These are phyloP conservation scores for Neotropicomus parvogracilis DNA, from an alignment of 1,284 basidiomycete species.

Conservation along the genomic window DNA sequence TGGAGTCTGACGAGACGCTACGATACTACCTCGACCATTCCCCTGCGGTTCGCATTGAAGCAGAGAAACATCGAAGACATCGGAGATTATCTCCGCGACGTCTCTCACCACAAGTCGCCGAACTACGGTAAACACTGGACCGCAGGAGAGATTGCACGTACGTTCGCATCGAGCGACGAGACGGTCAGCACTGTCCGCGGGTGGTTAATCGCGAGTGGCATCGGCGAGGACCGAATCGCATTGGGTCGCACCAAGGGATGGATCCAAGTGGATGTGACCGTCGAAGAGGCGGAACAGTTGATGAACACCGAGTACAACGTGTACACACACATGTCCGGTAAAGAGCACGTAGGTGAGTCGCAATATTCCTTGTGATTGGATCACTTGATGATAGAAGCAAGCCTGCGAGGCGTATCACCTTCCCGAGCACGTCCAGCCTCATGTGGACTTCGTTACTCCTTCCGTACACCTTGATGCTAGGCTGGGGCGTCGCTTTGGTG, in stretches of 20 bases:
- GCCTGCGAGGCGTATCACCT: conserved; percentile 44
- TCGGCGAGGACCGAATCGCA: conserved; percentile 21
- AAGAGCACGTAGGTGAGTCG: conserved; percentile 29
- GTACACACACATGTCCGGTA: conserved; percentile 37
- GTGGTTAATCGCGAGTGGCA: conserved; percentile 39
- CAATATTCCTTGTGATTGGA: background rate
- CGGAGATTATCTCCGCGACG: conserved; percentile 36
- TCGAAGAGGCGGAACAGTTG: conserved; percentile 41
- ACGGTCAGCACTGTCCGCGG: conserved; percentile 36
- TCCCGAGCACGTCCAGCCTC: conserved; percentile 39
- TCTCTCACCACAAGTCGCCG: conserved; percentile 41
- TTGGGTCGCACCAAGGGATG: conserved; percentile 32
- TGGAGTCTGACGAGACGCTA: conserved; percentile 30
- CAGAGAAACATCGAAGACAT: conserved; percentile 40
- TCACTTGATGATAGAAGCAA: conserved; percentile 19
- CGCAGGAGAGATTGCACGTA: conserved; percentile 34
- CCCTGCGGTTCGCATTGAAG: conserved; percentile 21
- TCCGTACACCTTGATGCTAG: conserved; percentile 37
- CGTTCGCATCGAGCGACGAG: conserved; percentile 39
- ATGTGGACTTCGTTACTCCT: conserved; percentile 45
- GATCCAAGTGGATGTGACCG: conserved; percentile 37
- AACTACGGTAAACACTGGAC: conserved; percentile 46
- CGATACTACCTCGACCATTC: background rate
- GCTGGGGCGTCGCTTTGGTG: conserved; percentile 3
- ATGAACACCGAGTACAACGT: conserved; percentile 42